Conservation (phyloP, 1,284 basidiomycete species). For the Xerocomus amazonicus region DNA sequence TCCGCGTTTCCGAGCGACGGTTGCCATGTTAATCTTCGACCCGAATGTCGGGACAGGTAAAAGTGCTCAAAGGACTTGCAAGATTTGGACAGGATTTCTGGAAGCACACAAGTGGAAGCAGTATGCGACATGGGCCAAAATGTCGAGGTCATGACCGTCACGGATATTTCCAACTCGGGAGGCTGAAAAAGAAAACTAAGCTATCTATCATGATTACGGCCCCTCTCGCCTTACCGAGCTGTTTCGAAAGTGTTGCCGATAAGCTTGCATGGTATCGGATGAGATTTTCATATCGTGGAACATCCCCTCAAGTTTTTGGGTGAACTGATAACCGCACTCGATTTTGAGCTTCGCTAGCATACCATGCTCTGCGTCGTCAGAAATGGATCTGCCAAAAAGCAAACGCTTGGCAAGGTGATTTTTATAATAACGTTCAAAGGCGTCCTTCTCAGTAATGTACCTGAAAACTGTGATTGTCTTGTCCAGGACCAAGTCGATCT, state of each 20-base stretch:
- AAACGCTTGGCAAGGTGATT: constrained; percentile 92
- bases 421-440: constrained; percentile 99
- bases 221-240: constrained; percentile 43
- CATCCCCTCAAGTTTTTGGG: constrained; percentile 98
- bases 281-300: constrained; percentile 97
- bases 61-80: constrained; percentile 84
- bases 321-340: constrained; percentile 96
- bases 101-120: constrained; percentile 63
- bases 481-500: constrained; percentile 86
- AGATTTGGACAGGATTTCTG: constrained; percentile 58
- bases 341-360: constrained; percentile 99
- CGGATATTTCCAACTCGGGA: constrained; percentile 75
- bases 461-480: constrained; percentile 97
- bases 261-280: constrained; percentile 77
- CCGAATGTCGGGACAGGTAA: constrained; percentile 87
- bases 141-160: constrained; percentile 89
- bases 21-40: constrained; percentile 92
- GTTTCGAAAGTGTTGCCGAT: constrained; percentile 58
- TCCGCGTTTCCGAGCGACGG: constrained; percentile 91
- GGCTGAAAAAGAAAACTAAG: constrained; percentile 40
- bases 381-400: constrained; percentile 82
- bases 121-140: constrained; percentile 85
- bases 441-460: constrained; percentile 93
- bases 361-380: constrained; percentile 95
- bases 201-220: neutral